These are phyloP conservation scores for Dactylellina drechsleri DNA, from an alignment of 2,329 filamentous ascomycete species.

Conservation along the genomic window DNA sequence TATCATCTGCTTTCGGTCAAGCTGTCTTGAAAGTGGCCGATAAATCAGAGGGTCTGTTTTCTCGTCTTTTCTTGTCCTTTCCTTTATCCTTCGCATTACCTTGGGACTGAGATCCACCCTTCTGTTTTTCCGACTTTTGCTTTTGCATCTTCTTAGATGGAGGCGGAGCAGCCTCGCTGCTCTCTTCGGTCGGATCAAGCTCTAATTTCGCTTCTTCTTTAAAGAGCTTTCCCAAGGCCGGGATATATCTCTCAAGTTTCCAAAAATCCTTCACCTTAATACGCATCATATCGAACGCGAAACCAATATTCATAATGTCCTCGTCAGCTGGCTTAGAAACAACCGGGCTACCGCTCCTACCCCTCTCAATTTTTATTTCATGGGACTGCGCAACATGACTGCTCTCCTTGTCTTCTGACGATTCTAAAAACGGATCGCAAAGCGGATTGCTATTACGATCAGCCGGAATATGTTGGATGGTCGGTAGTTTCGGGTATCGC, in stretches of 20 bases:
- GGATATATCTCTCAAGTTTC: constrained; percentile 72
- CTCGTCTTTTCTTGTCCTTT: constrained; percentile 16
- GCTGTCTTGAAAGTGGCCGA: not conserved
- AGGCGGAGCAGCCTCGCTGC: constrained; percentile 16
- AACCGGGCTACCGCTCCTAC: constrained; percentile 24
- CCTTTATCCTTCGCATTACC: constrained; percentile 20
- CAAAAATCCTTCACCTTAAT: constrained; percentile 76
- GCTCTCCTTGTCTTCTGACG: constrained; percentile 20
- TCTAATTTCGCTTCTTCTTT: constrained; percentile 62
- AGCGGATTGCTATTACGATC: constrained; percentile 55
- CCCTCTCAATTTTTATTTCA: constrained; percentile 12
- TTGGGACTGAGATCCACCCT: constrained; percentile 20
- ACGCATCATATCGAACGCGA: constrained; percentile 83
- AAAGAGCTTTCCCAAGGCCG: constrained; percentile 70
- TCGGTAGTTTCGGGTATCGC: constrained; percentile 81
- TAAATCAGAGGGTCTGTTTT: constrained; percentile 11
- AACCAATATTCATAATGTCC: constrained; percentile 70
- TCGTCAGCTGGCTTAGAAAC: constrained; percentile 57
- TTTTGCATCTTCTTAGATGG: constrained; percentile 15
- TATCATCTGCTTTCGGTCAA: not conserved
- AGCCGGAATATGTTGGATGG: constrained; percentile 63
- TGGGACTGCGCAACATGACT: constrained; percentile 1
- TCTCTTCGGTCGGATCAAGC: constrained; percentile 47
- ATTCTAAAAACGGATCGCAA: constrained; percentile 58
- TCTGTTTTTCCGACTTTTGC: constrained; percentile 36